Evolutionary conservation across 202 grass and related monocot genomes (phyloP).

Genomic region (Hordeum pubiflorum): DNA sequence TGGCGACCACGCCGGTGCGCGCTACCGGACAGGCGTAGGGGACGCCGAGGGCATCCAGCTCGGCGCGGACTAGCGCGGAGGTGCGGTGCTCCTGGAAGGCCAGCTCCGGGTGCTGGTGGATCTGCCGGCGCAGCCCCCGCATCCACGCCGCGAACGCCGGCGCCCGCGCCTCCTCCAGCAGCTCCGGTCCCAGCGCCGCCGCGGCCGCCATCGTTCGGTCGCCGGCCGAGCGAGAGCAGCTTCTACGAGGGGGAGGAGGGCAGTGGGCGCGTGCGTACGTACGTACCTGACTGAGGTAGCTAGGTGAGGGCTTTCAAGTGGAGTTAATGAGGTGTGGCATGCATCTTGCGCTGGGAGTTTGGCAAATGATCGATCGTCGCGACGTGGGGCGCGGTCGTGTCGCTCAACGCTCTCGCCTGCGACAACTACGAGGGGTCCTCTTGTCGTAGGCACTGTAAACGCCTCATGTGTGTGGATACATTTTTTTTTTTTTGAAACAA

Average conservation of each 20-base stretch:
- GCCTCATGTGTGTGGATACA: too few relatives aligned
- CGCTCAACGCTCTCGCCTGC: background rate
- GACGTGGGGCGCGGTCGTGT: background rate
- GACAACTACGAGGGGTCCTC: background rate
- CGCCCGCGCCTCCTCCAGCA: constrained; percentile 28
- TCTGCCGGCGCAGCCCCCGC: constrained; percentile 27
- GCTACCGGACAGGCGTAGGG: constrained; percentile 52
- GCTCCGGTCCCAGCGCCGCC: background rate
- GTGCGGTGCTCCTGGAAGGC: constrained; percentile 67
- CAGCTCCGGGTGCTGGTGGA: constrained; percentile 84
- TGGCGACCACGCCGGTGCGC: constrained; percentile 54
- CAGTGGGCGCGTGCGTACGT: too few relatives aligned
- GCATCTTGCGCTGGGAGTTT: too few relatives aligned
- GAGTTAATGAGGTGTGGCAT: too few relatives aligned
- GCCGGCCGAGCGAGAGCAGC: background rate
- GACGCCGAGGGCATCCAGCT: constrained; percentile 50
- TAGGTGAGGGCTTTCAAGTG: background rate
- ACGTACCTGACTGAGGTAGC: too few relatives aligned
- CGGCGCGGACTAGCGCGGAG: constrained; percentile 45
- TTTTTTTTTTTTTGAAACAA: too few relatives aligned
- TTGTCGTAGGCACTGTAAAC: background rate
- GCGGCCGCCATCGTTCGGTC: background rate
- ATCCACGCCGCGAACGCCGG: constrained; percentile 47
- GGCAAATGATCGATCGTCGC: too few relatives aligned
- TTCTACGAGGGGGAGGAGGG: background rate